phyloP scores from a whole-genome alignment of 345 rosid species.

The Brassica napus region DNA sequence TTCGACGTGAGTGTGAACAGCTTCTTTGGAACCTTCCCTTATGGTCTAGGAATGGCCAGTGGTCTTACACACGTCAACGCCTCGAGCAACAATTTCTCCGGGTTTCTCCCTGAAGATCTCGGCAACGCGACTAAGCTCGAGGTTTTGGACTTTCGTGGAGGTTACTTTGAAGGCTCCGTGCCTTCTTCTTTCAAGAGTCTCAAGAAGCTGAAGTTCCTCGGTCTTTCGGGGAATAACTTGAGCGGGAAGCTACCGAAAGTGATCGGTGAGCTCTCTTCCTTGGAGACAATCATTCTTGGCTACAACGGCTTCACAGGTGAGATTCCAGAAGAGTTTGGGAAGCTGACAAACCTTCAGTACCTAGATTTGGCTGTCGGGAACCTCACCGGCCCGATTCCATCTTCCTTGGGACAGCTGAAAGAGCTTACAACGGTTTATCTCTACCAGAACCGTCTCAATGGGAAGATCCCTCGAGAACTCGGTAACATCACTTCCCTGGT shows the following conservation, averaged over 20 bases:
- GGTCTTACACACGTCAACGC: conserved; percentile 72
- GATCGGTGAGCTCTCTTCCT: conserved; percentile 59
- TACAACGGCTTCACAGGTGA: conserved; percentile 66
- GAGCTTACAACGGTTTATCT: conserved; percentile 66
- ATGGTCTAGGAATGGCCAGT: conserved; percentile 68
- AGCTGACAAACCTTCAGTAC: conserved; percentile 60
- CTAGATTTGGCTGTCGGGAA: conserved; percentile 76
- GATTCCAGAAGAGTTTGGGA: conserved; percentile 72
- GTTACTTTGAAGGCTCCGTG: conserved; percentile 62
- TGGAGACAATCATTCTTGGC: conserved; percentile 69
- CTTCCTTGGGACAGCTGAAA: conserved; percentile 54
- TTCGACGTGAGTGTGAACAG: conserved; percentile 73
- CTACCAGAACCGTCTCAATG: conserved; percentile 61
- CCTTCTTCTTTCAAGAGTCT: conserved; percentile 58
- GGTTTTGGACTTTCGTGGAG: conserved; percentile 77
- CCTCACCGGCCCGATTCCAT: conserved; percentile 64
- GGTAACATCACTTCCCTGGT: conserved; percentile 58
- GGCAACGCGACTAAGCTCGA: conserved; percentile 66
- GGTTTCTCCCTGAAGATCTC: conserved; percentile 81
- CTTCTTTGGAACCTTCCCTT: conserved; percentile 71
- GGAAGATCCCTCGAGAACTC: conserved; percentile 61
- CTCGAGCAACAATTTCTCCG: conserved; percentile 83
- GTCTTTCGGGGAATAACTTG: conserved; percentile 76
- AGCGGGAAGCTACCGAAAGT: conserved; percentile 59
- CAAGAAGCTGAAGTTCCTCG: conserved; percentile 65